These are phyloP conservation scores for Diaporthe sp. DNA, from an alignment of 2,329 filamentous ascomycete species.

Conservation along the genomic window DNA sequence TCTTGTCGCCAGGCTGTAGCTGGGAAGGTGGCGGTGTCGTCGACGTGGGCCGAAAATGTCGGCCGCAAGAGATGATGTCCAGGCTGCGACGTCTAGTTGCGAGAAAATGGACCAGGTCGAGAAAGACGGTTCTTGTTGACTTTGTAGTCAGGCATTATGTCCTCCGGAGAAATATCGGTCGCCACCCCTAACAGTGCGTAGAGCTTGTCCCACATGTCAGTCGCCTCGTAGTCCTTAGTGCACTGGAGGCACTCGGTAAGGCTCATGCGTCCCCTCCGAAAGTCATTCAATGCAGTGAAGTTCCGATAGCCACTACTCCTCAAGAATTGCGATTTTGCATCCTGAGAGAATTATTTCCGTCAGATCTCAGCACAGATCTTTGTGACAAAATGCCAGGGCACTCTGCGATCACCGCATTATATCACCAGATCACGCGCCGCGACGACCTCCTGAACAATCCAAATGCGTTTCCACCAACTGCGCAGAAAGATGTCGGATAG, in stretches of 20 bases:
- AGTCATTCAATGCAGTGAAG: neutral
- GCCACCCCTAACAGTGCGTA: neutral
- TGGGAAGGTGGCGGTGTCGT: neutral
- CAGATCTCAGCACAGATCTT: neutral
- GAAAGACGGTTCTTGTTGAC: neutral
- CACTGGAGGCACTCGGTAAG: neutral
- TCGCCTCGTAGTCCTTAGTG: neutral
- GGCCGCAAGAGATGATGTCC: neutral
- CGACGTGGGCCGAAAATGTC: neutral
- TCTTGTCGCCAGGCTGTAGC: neutral
- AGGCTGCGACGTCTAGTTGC: neutral
- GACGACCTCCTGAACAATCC: conserved; percentile 5
- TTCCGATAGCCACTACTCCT: neutral
- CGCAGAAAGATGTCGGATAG: neutral
- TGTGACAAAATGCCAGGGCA: neutral
- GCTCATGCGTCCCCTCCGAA: neutral
- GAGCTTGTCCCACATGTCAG: neutral
- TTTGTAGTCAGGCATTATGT: neutral
- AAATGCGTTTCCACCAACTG: neutral
- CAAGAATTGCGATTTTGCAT: neutral
- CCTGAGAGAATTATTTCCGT: neutral
- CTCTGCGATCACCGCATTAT: neutral
- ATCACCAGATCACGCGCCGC: neutral
- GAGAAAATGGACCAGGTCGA: neutral
- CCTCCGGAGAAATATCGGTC: neutral